A percentile compares a stretch with the other conserved stretches of the same genome.
Conservation (phyloP, 2,329 filamentous ascomycete genomes). For the Lachnellula arida region DNA sequence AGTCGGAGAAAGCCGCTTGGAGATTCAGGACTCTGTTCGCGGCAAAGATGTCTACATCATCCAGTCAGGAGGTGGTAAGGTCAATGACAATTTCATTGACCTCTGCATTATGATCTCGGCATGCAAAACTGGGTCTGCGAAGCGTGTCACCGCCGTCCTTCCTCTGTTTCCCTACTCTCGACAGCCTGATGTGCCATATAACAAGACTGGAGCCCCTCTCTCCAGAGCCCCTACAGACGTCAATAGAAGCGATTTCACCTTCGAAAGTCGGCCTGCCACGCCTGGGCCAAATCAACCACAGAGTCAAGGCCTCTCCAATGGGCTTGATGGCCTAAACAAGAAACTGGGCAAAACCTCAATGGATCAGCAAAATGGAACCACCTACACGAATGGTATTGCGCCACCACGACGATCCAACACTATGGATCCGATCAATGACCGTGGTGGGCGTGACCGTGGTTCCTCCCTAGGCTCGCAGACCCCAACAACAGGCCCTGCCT, state of each 20-base stretch:
- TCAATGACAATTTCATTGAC: constrained; percentile 96
- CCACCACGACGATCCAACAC: constrained; percentile 33
- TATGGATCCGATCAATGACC: constrained; percentile 35
- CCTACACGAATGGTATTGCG: constrained; percentile 35
- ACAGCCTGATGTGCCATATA: constrained; percentile 94
- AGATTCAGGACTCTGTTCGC: constrained; percentile 93
- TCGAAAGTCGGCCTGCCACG: constrained; percentile 87
- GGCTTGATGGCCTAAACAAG: constrained; percentile 65
- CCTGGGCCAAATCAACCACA: constrained; percentile 69
- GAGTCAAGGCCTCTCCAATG: constrained; percentile 56
- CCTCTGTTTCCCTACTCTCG: constrained; percentile 96
- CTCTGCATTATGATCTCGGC: constrained; percentile 98
- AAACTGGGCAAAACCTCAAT: constrained; percentile 65
- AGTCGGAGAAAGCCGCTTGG: constrained; percentile 89
- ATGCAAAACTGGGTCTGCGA: constrained; percentile 90
- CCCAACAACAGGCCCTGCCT: constrained; percentile 26
- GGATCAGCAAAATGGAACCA: constrained; percentile 48
- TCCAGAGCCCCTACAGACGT: constrained; percentile 56
- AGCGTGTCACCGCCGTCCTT: constrained; percentile 86
- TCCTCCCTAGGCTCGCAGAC: constrained; percentile 22
- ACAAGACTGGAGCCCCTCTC: constrained; percentile 87
- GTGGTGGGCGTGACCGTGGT: constrained; percentile 19
- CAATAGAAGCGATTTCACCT: constrained; percentile 66
- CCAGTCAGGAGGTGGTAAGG: constrained; percentile 84
- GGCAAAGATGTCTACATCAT: constrained; percentile 99